These are phyloP conservation scores for Saturnispora saitoi DNA, from an alignment of 805 yeast genomes.

Conservation along the genomic window DNA sequence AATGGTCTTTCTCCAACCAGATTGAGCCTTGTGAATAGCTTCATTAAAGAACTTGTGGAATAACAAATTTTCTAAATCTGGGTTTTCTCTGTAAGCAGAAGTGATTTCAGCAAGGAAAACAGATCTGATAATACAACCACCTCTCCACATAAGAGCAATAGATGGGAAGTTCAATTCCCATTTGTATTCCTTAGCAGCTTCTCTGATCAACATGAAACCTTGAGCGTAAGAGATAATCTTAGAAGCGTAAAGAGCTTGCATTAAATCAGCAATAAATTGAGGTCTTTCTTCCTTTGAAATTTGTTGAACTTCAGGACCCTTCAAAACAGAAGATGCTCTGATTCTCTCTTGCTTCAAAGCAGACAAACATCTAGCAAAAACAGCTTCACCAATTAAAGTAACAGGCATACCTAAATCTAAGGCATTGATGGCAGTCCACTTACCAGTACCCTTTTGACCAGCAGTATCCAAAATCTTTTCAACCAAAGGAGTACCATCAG, in stretches of 20 bases:
- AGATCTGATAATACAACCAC: constrained; percentile 99
- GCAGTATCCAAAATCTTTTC: constrained; percentile 96
- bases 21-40: constrained; percentile 89
- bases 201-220: constrained; percentile 98
- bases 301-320: constrained; percentile 67
- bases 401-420: constrained; percentile 97
- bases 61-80: constrained; percentile 89
- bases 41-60: constrained; percentile 91
- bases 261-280: constrained; percentile 83
- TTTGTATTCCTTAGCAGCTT: constrained; percentile 93
- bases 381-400: constrained; percentile 97
- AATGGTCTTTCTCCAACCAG: constrained; percentile 89
- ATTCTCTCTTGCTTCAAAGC: constrained; percentile 88
- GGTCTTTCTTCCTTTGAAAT: constrained; percentile 66
- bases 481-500: constrained; percentile 84
- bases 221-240: constrained; percentile 98
- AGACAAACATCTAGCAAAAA: constrained; percentile 91
- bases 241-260: constrained; percentile 97
- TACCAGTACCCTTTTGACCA: constrained; percentile 99
- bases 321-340: constrained; percentile 67
- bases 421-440: constrained; percentile 99
- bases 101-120: constrained; percentile 97
- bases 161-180: constrained; percentile 98
- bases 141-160: constrained; percentile 99
- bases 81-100: constrained; percentile 87